Conservation (phyloP, 257 asterid genomes). For the Mitragyna speciosa region DNA sequence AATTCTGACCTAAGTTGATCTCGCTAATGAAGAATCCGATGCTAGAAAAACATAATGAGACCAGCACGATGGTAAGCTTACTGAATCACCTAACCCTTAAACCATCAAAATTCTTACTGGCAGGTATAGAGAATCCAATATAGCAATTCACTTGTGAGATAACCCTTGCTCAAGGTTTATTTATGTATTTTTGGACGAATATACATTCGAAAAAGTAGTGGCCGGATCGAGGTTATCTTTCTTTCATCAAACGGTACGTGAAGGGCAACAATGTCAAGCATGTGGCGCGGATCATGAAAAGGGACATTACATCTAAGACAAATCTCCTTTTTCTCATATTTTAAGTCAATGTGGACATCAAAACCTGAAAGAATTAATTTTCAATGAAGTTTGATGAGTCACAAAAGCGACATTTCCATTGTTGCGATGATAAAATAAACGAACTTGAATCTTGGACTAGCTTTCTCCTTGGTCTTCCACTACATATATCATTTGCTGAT, state of each 20-base stretch:
- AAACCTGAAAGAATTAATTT: neutral
- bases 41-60: too few species aligned
- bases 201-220: neutral
- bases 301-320: constrained; percentile 11
- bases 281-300: constrained; percentile 27
- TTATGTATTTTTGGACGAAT: too few species aligned
- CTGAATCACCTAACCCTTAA: too few species aligned
- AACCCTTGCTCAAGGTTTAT: too few species aligned
- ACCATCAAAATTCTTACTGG: too few species aligned
- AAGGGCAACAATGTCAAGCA: constrained; percentile 14
- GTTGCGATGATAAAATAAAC: constrained; percentile 16
- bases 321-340: constrained; percentile 15
- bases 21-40: too few species aligned
- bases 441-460: constrained; percentile 22
- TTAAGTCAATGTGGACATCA: neutral
- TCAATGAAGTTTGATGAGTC: constrained; percentile 12
- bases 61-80: too few species aligned
- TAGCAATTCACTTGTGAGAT: too few species aligned
- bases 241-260: neutral
- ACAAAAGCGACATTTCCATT: neutral
- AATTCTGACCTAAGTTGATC: too few species aligned
- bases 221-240: neutral
- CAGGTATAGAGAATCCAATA: too few species aligned
- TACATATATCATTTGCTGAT: constrained; percentile 41
- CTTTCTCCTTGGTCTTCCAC: constrained; percentile 23